These are phyloP conservation scores for Sanghuangporus weigelae DNA, from an alignment of 1,284 basidiomycete genomes.

Conservation along the genomic window DNA sequence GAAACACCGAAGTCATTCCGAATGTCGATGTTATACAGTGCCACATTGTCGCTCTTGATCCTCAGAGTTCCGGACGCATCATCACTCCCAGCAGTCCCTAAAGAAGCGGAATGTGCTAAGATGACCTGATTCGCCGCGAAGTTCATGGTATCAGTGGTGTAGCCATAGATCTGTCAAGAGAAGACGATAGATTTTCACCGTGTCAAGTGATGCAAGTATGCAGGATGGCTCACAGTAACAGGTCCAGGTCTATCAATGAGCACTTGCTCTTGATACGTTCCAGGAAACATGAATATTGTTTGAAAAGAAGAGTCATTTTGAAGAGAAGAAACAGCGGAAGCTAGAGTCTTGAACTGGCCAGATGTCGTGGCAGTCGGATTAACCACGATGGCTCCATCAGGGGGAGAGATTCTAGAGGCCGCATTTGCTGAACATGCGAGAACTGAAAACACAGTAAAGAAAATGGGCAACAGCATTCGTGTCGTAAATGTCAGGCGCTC, in stretches of 20 bases:
- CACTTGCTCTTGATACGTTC: slow-evolving; percentile 50
- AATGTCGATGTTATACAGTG: slow-evolving; percentile 52
- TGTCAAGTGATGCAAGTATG: neutral
- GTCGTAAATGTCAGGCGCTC: neutral
- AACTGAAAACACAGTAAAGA: neutral
- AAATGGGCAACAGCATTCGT: neutral
- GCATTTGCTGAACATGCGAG: neutral
- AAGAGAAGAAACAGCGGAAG: slow-evolving; percentile 38
- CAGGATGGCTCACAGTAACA: slow-evolving; percentile 30
- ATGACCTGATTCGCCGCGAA: slow-evolving; percentile 32
- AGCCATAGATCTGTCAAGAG: slow-evolving; percentile 39
- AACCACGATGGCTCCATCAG: slow-evolving; percentile 40
- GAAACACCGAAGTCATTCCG: slow-evolving; percentile 43
- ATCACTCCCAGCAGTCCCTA: slow-evolving; percentile 39
- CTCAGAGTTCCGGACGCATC: slow-evolving; percentile 51
- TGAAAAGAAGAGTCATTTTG: slow-evolving; percentile 38
- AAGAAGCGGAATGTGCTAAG: slow-evolving; percentile 28
- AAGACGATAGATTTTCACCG: neutral
- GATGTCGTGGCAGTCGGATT: slow-evolving; percentile 35
- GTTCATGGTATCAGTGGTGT: slow-evolving; percentile 34
- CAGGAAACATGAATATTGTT: slow-evolving; percentile 50
- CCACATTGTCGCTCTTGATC: slow-evolving; percentile 46
- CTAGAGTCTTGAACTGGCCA: slow-evolving; percentile 35
- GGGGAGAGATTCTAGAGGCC: slow-evolving; percentile 34
- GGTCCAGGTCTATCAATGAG: slow-evolving; percentile 42